These are phyloP conservation scores for Phalaenopsis equestris DNA, from an alignment of 106 monocot genomes.

Conservation along the genomic window DNA sequence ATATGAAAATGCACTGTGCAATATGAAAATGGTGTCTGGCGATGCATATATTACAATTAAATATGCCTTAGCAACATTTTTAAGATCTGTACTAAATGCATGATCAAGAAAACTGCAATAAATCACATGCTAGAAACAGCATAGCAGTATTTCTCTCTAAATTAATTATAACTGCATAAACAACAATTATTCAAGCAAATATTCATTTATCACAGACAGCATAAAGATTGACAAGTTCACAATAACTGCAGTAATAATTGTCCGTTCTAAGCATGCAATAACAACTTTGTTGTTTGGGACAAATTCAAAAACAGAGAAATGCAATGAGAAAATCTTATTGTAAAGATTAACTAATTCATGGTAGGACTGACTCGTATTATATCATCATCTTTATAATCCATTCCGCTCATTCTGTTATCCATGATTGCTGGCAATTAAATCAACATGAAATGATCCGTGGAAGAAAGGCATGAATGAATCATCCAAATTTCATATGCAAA, in stretches of 20 bases:
- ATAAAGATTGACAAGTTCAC: neutral
- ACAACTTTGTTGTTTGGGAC: neutral
- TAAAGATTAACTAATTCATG: neutral
- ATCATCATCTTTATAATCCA: conserved; percentile 84
- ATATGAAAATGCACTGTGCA: neutral
- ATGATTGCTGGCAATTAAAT: conserved; percentile 73
- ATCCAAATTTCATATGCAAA: conserved; percentile 10
- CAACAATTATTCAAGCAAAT: neutral
- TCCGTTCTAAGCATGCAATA: neutral
- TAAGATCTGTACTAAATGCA: neutral
- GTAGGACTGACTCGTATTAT: conserved; percentile 55
- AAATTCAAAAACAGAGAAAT: neutral
- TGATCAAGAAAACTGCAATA: neutral
- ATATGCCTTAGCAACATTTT: neutral
- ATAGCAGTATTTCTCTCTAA: neutral
- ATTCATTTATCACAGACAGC: neutral
- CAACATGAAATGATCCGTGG: conserved; percentile 24
- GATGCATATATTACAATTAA: neutral
- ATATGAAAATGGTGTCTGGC: neutral
- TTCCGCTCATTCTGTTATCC: conserved; percentile 78
- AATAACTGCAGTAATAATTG: neutral
- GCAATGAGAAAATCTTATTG: neutral
- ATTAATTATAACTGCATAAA: neutral
- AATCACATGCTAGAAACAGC: neutral
- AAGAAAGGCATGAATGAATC: conserved; percentile 15